These are phyloP conservation scores for Colletotrichum karsti DNA, from an alignment of 2,329 filamentous ascomycete genomes.

Conservation along the genomic window DNA sequence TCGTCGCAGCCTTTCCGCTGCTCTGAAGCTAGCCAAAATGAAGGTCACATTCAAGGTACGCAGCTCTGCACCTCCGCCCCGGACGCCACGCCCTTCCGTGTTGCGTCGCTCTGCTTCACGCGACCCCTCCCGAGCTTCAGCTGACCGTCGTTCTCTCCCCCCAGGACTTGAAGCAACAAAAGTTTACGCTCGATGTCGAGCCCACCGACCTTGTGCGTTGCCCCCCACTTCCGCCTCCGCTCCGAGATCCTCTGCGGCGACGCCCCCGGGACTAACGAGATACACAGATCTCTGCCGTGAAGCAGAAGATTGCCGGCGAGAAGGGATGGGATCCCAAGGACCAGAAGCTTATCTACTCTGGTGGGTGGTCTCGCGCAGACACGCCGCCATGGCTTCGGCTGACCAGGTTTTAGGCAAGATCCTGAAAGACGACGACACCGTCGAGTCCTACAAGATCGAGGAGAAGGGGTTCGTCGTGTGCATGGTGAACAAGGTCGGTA, in stretches of 20 bases:
- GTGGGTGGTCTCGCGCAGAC: constrained; percentile 58
- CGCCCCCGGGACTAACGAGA: constrained; percentile 32
- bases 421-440: constrained; percentile 94
- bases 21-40: constrained; percentile 59
- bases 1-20: constrained; percentile 39
- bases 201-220: constrained; percentile 85
- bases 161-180: constrained; percentile 98
- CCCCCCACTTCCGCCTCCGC: constrained; percentile 36
- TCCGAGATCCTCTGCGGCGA: constrained; percentile 25
- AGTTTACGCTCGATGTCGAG: constrained; percentile 96
- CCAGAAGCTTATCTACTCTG: constrained; percentile 98
- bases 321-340: constrained; percentile 93
- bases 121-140: constrained; percentile 5
- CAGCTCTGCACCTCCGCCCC: constrained; percentile 16
- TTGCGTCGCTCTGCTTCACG: background rate
- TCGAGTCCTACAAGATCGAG: constrained; percentile 97
- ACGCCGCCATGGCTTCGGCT: background rate
- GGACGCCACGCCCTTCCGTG: background rate
- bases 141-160: constrained; percentile 13
- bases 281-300: constrained; percentile 82
- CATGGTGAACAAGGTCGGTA: constrained; percentile 91
- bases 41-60: constrained; percentile 74
- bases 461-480: constrained; percentile 99
- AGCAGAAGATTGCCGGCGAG: constrained; percentile 89
- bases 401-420: constrained; percentile 80